phyloP scores from a whole-genome alignment of 306 rosid genomes.

The Glycine tomentella region DNA sequence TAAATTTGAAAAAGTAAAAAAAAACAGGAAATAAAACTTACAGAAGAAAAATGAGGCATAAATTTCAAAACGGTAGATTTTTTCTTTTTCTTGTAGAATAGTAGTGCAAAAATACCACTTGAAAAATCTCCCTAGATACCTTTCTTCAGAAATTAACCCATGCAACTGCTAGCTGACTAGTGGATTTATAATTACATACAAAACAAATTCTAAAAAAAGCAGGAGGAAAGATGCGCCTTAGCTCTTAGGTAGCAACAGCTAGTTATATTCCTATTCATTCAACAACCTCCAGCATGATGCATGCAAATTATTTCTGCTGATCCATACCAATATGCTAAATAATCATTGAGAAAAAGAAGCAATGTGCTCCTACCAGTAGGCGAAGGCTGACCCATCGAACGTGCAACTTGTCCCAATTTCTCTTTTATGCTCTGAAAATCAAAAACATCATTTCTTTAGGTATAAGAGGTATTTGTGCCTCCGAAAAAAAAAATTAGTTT shows the following conservation, averaged over 20 bases:
- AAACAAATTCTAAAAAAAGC: background rate
- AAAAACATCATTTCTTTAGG: no score
- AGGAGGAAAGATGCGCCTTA: background rate
- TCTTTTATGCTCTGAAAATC: no score
- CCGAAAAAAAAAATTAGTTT: background rate
- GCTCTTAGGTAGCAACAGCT: constrained; percentile 17
- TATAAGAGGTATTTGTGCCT: no score
- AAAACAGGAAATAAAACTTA: constrained; percentile 30
- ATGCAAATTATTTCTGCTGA: constrained; percentile 37
- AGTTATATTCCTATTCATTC: constrained; percentile 28
- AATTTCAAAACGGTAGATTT: constrained; percentile 6
- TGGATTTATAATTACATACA: constrained; percentile 19
- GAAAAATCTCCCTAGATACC: constrained; percentile 24
- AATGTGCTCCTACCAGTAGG: no score
- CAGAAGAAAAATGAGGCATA: constrained; percentile 29
- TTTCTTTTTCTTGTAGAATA: constrained; percentile 15
- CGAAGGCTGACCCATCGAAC: no score
- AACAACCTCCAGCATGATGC: constrained; percentile 23
- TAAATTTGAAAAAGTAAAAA: constrained; percentile 43
- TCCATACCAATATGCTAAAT: constrained; percentile 31
- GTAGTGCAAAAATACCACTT: background rate
- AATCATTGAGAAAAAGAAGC: no score
- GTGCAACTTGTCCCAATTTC: no score
- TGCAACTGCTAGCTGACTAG: constrained; percentile 28
- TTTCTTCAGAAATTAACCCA: constrained; percentile 9